Conservation (phyloP, 108 stramenopile genomes). For the Cyclotella baltica region DNA sequence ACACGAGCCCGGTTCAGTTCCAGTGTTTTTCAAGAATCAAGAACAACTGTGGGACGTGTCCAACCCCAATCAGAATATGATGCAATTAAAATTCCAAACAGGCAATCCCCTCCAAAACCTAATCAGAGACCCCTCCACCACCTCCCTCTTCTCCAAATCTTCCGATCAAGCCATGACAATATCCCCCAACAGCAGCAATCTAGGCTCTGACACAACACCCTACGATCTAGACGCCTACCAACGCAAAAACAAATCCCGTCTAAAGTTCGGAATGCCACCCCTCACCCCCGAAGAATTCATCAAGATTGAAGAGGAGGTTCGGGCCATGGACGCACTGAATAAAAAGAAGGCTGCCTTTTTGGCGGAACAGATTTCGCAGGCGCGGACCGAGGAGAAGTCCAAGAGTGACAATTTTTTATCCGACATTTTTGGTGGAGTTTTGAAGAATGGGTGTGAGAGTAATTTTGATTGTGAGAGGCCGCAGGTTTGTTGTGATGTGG, state of each 20-base stretch:
- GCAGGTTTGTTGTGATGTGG: slow-evolving; percentile 87
- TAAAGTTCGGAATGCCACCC: slow-evolving; percentile 81
- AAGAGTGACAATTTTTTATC: slow-evolving; percentile 61
- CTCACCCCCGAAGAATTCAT: slow-evolving; percentile 80
- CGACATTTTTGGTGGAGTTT: slow-evolving; percentile 73
- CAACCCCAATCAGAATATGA: not conserved
- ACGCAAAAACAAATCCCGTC: slow-evolving; percentile 67
- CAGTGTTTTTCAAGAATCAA: slow-evolving; percentile 21
- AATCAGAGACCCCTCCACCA: slow-evolving; percentile 2
- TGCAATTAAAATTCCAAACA: slow-evolving; percentile 30
- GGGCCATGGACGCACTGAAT: slow-evolving; percentile 63
- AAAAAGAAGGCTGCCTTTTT: slow-evolving; percentile 51
- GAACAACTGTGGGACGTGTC: not conserved
- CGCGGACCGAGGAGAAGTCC: slow-evolving; percentile 42
- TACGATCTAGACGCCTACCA: slow-evolving; percentile 61
- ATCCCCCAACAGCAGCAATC: slow-evolving; percentile 19
- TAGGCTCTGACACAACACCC: slow-evolving; percentile 1
- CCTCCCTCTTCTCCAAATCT: slow-evolving; percentile 37
- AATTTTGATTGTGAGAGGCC: slow-evolving; percentile 86
- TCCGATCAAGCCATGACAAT: slow-evolving; percentile 18
- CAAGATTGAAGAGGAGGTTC: slow-evolving; percentile 62
- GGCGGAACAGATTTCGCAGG: slow-evolving; percentile 33
- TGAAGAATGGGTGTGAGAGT: slow-evolving; percentile 79
- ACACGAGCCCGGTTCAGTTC: slow-evolving; percentile 38
- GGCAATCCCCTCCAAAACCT: slow-evolving; percentile 30